A percentile compares a stretch with the other conserved stretches of the same genome.
phyloP scores from a whole-genome alignment of 371 early-diverging fungal species.

The Mucor racemosus region DNA sequence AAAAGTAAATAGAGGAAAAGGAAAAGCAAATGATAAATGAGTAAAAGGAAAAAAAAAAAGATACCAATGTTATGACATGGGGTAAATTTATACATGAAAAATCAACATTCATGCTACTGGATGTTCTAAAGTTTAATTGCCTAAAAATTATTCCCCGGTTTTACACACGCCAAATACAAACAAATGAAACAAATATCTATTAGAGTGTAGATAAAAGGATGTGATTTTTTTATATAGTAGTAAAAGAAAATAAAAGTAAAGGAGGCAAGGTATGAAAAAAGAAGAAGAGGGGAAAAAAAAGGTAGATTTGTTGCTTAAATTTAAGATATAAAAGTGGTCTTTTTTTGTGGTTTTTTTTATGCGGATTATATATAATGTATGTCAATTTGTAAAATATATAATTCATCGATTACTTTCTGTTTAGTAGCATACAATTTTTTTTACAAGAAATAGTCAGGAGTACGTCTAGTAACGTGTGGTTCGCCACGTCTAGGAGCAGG shows the following conservation, averaged over 20 bases:
- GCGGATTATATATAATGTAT: conserved; percentile 1
- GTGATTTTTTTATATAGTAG: not conserved
- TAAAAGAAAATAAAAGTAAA: not conserved
- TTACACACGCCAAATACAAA: not conserved
- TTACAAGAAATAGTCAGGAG: conserved; percentile 99
- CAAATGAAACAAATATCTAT: not conserved
- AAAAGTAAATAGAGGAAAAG: not conserved
- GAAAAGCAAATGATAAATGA: not conserved
- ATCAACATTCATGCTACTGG: not conserved
- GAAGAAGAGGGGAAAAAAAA: not conserved
- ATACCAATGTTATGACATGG: no score
- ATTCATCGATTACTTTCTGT: not conserved
- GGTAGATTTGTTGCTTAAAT: not conserved
- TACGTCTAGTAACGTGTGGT: conserved; percentile 96
- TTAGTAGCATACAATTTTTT: conserved; percentile 1
- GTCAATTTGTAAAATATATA: not conserved
- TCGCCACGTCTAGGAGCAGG: conserved; percentile 98
- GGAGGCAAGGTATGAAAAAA: conserved; percentile 2
- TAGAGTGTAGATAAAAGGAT: not conserved
- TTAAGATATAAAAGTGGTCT: not conserved
- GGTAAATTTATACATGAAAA: not conserved
- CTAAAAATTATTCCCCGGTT: not conserved
- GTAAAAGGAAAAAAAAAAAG: no score
- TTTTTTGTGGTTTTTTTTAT: not conserved
- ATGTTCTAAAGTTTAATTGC: not conserved